Evolutionary conservation across 495 filamentous ascomycete genomes (phyloP).

Genomic region (Hapsidospora chrysogenum): DNA sequence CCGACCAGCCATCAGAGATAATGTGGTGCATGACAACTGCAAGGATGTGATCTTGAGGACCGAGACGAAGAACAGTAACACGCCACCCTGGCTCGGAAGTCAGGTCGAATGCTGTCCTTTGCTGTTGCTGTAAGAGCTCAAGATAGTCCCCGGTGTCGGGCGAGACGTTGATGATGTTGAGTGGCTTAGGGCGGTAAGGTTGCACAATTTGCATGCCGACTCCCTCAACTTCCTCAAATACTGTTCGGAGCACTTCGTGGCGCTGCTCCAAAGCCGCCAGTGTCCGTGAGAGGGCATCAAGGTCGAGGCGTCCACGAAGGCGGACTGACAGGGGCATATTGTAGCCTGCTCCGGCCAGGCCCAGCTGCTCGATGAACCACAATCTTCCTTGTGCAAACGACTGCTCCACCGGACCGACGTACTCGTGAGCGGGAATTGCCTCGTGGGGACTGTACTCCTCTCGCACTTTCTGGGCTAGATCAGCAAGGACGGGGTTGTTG

Average conservation of each 20-base stretch:
- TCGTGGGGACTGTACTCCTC: not conserved
- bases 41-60: constrained; percentile 4
- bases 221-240: constrained; percentile 4
- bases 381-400: not conserved
- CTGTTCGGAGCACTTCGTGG: constrained; percentile 6
- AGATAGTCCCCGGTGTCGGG: not conserved
- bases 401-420: not conserved
- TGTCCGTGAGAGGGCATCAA: constrained; percentile 2
- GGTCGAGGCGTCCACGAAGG: constrained; percentile 3
- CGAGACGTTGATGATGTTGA: not conserved
- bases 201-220: constrained; percentile 3
- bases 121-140: constrained; percentile 1
- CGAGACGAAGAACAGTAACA: constrained; percentile 4
- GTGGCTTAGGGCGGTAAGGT: not conserved
- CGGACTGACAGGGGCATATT: constrained; percentile 4
- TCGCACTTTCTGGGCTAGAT: not conserved
- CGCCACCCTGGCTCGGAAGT: constrained; percentile 5
- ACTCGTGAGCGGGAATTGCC: not conserved
- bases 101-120: constrained; percentile 4
- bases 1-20: constrained; percentile 8
- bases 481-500: constrained; percentile 1
- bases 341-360: constrained; percentile 3
- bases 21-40: constrained; percentile 7
- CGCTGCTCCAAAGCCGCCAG: constrained; percentile 4
- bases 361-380: constrained; percentile 5